Evolutionary conservation across 768 basidiomycete genomes (phyloP), one percentile per base, ranked within the genome.

Genomic region (Boletus edulis): DNA sequence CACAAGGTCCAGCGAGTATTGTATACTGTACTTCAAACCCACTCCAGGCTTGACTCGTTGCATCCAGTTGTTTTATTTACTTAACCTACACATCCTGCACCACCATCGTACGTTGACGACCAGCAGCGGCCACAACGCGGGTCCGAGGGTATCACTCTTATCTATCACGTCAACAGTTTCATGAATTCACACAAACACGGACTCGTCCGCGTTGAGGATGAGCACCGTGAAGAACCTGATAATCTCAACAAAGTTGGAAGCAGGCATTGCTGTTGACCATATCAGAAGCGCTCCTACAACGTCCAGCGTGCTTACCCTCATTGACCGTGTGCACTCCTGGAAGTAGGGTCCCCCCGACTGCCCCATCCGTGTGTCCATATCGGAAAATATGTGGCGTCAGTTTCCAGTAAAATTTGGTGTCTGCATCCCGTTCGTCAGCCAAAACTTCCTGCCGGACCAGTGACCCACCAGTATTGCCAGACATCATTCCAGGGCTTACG

Each of bases 141-240:
- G 8, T 29, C 29, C 29, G 29, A 29, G 29, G 1, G 27, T 29
- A 29, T 29, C 27, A 9, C 27, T 29, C 29, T 29, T 29, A 29
- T 29, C 29, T 5, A 42, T 39, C 40, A 40, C 17, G 46, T 39
- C 24, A 46, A 7, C 18, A 5, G 5, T 8, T 12, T 56, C n/a
- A n/a, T n/a, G n/a, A n/a, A n/a, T n/a, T n/a, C 35, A 57, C 27
- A 31, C 17, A 1, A 57, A 20, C 9, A 1, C 6, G 0, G 79
- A 72, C 64, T 89, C 87, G 52, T 90, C 87, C 1, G 75, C 77
- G 58, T 89, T 91, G 40, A 91, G 72, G 18, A 90, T 81, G 35
- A 89, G 72, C 3, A 77, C 78, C 1, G 79, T 73, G 65, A 82
- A 88, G 71, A 89, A 91, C 24, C 81, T 73, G 43, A 89, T 82